These are phyloP conservation scores for Rhynchospora breviuscula DNA, from an alignment of 176 grass and related monocot genomes.

Conservation along the genomic window DNA sequence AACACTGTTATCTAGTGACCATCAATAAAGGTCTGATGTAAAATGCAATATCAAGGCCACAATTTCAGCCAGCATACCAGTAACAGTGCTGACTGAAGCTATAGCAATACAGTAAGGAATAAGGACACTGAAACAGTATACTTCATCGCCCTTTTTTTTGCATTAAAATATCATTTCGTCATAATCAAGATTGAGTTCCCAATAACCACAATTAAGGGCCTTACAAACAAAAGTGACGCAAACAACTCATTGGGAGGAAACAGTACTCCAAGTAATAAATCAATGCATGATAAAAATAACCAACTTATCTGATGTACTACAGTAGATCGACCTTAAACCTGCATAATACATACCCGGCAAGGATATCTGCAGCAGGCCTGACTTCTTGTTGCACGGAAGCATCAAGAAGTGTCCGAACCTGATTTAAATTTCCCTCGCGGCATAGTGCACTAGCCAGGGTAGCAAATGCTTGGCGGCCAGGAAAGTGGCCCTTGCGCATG, in stretches of 20 bases:
- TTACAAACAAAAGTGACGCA: not conserved
- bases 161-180: not conserved
- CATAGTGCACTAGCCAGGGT: conserved; percentile 71
- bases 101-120: not conserved
- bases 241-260: not conserved
- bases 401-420: conserved; percentile 58
- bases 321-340: not conserved
- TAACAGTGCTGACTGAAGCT: not conserved
- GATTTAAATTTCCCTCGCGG: conserved; percentile 66
- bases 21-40: not conserved
- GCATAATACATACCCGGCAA: conserved; percentile 32
- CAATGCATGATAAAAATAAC: not conserved
- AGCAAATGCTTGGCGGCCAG: conserved; percentile 55
- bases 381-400: conserved; percentile 57
- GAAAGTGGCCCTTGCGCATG: conserved; percentile 59
- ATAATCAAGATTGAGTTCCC: not conserved
- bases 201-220: not conserved
- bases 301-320: not conserved
- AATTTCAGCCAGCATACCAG: not conserved
- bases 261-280: not conserved
- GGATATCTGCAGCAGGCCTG: conserved; percentile 37
- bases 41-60: conserved; percentile 5
- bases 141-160: not conserved
- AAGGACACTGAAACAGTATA: not conserved
- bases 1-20: not conserved